Evolutionary conservation across 1,139 yeast genomes (phyloP).

Genomic region (Candida pseudoviswanathii): DNA sequence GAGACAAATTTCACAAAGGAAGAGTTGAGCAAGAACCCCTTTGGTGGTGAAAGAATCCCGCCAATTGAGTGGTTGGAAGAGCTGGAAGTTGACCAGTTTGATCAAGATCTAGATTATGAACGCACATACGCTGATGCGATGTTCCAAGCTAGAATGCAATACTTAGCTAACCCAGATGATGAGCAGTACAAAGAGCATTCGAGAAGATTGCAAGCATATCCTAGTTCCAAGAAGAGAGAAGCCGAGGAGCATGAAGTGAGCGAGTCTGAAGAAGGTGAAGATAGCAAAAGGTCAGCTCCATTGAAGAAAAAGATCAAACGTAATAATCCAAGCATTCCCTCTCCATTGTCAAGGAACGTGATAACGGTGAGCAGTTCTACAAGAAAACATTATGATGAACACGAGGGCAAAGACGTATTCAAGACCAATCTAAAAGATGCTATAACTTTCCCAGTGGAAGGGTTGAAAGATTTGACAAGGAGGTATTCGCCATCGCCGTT

Average conservation of each 20-base stretch:
- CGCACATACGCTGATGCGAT: conserved; percentile 69
- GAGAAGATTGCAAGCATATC: conserved; percentile 34
- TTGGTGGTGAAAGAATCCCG: conserved; percentile 57
- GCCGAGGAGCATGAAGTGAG: conserved; percentile 16
- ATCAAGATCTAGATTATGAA: conserved; percentile 73
- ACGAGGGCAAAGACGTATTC: background rate
- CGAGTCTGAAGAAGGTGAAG: conserved; percentile 11
- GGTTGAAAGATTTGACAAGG: conserved; percentile 17
- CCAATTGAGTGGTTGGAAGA: conserved; percentile 41
- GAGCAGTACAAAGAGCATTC: conserved; percentile 29
- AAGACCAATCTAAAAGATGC: conserved; percentile 11
- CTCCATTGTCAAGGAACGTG: conserved; percentile 17
- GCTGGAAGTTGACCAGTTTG: conserved; percentile 48
- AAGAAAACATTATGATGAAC: background rate
- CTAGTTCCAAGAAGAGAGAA: conserved; percentile 23
- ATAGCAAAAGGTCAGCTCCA: conserved; percentile 11
- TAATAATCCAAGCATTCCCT: conserved; percentile 11
- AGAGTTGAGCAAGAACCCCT: conserved; percentile 63
- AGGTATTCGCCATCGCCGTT: conserved; percentile 12
- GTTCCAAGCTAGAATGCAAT: conserved; percentile 61
- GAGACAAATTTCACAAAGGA: conserved; percentile 67
- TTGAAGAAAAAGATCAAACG: conserved; percentile 14
- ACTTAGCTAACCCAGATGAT: conserved; percentile 47
- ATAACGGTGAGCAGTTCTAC: conserved; percentile 5
- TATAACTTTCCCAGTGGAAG: conserved; percentile 26